Conservation (phyloP, 306 rosid species). For the Bauhinia variegata region DNA sequence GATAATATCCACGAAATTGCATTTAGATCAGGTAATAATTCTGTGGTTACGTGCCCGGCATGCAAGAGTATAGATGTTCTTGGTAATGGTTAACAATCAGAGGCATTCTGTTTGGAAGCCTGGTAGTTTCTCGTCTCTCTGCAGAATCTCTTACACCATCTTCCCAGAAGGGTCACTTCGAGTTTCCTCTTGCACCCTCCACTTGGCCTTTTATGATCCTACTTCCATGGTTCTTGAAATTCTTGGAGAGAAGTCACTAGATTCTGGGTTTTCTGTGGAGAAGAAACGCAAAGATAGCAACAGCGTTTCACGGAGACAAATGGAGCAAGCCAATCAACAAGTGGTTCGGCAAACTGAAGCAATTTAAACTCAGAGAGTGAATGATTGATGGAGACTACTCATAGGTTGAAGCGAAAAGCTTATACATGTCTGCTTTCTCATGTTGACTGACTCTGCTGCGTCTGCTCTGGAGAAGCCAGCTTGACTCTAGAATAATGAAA, state of each 20-base stretch:
- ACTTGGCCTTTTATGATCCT: slow-evolving; percentile 24
- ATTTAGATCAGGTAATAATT: background rate
- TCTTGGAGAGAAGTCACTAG: slow-evolving; percentile 76
- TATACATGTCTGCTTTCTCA: slow-evolving; percentile 77
- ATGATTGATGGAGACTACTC: slow-evolving; percentile 52
- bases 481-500: slow-evolving; percentile 52
- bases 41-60: slow-evolving; percentile 60
- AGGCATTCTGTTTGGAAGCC: slow-evolving; percentile 22
- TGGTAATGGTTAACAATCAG: slow-evolving; percentile 36
- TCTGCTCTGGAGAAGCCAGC: slow-evolving; percentile 71
- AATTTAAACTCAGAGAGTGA: slow-evolving; percentile 48
- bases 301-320: slow-evolving; percentile 49
- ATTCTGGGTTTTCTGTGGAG: slow-evolving; percentile 67
- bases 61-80: slow-evolving; percentile 55
- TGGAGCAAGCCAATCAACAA: slow-evolving; percentile 69
- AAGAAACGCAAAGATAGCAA: slow-evolving; percentile 67
- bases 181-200: background rate
- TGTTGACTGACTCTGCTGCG: slow-evolving; percentile 82
- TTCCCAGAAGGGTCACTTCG: background rate
- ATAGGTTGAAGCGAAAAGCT: slow-evolving; percentile 70
- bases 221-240: slow-evolving; percentile 71
- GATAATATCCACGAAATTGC: slow-evolving; percentile 38
- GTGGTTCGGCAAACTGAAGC: slow-evolving; percentile 75
- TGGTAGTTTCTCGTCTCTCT: slow-evolving; percentile 23
- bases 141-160: slow-evolving; percentile 17